phyloP scores from a whole-genome alignment of 2,329 filamentous ascomycete species.

The Colletotrichum sp. region DNA sequence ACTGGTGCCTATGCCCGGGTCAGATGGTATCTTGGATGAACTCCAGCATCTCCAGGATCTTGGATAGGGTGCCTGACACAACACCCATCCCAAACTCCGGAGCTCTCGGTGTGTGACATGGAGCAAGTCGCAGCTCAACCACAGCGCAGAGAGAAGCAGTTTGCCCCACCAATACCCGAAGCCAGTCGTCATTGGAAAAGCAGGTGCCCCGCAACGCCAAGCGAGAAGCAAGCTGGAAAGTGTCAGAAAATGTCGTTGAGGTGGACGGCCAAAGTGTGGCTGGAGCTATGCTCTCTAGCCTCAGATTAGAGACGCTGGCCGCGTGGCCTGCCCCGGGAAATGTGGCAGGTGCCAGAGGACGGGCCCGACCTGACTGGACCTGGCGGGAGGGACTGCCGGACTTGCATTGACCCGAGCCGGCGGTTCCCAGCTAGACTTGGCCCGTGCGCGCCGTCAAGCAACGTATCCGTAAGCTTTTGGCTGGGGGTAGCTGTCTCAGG shows the following conservation, averaged over 20 bases:
- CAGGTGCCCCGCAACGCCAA: not conserved
- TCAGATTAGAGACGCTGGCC: not conserved
- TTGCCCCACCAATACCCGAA: constrained; percentile 5
- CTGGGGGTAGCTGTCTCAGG: constrained; percentile 30
- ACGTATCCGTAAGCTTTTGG: constrained; percentile 38
- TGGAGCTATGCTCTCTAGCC: not conserved
- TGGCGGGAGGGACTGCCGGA: not conserved
- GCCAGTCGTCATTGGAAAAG: not conserved
- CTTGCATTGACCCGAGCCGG: constrained; percentile 9
- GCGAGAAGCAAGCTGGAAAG: not conserved
- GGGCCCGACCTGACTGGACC: not conserved
- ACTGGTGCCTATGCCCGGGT: not conserved
- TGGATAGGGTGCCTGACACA: not conserved
- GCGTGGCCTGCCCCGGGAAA: not conserved
- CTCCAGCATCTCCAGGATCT: not conserved
- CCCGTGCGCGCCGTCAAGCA: constrained; percentile 31
- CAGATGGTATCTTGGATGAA: not conserved
- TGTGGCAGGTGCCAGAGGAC: not conserved
- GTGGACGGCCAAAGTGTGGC: not conserved
- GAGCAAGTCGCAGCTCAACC: not conserved
- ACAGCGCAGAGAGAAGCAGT: not conserved
- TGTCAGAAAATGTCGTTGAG: not conserved
- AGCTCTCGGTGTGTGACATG: not conserved
- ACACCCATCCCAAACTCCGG: not conserved
- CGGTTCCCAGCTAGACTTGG: not conserved